phyloP scores from a whole-genome alignment of 2,329 filamentous ascomycete genomes.

The Pseudodiploospora longispora region DNA sequence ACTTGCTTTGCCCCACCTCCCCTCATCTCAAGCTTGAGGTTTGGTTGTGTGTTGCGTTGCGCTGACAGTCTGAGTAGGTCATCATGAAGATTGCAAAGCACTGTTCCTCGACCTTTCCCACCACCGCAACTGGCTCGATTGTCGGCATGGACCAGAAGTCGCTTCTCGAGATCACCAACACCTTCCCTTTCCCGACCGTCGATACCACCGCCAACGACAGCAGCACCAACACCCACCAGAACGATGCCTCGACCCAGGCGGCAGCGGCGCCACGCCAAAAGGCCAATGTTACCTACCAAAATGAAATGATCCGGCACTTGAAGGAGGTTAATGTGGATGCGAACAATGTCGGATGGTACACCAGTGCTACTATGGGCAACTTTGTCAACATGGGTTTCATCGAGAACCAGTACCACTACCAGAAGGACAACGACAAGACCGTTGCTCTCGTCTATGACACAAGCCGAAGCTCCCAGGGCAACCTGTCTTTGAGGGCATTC shows the following conservation, averaged over 20 bases:
- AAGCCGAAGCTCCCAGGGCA: constrained; percentile 87
- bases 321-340: constrained; percentile 98
- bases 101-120: constrained; percentile 80
- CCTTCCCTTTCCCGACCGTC: constrained; percentile 83
- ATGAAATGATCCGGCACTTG: constrained; percentile 93
- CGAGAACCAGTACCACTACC: constrained; percentile 97
- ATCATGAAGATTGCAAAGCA: constrained; percentile 99
- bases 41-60: background rate
- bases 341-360: constrained; percentile 98
- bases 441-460: constrained; percentile 92
- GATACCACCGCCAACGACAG: constrained; percentile 62
- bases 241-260: constrained; percentile 65
- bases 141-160: constrained; percentile 86
- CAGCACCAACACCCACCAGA: constrained; percentile 64
- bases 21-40: constrained; percentile 16
- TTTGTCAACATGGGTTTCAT: constrained; percentile 92
- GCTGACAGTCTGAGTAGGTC: constrained; percentile 46
- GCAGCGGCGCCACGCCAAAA: constrained; percentile 88
- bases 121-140: constrained; percentile 78
- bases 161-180: constrained; percentile 84
- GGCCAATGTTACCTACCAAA: constrained; percentile 79
- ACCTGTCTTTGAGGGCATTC: constrained; percentile 84
- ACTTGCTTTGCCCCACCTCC: constrained; percentile 24
- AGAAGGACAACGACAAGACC: constrained; percentile 86
- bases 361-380: constrained; percentile 96